These are phyloP conservation scores for Colletotrichum sp. DNA, from an alignment of 2,329 filamentous ascomycete genomes.

Conservation along the genomic window DNA sequence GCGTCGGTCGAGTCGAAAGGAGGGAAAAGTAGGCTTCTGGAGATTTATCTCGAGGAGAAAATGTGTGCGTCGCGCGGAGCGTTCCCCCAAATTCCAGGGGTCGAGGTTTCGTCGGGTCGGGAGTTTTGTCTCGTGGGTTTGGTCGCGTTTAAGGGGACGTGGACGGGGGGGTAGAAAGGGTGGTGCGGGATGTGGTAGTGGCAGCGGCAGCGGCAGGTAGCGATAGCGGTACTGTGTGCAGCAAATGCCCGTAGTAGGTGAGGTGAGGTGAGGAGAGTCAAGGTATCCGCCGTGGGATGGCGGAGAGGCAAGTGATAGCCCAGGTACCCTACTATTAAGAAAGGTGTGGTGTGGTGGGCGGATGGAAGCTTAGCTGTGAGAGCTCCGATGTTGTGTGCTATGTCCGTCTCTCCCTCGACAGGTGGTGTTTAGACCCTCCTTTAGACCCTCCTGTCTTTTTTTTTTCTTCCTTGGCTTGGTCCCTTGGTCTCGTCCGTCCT, in stretches of 20 bases:
- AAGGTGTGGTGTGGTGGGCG: background rate
- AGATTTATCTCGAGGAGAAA: background rate
- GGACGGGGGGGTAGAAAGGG: background rate
- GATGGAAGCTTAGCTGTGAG: background rate
- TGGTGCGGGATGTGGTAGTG: background rate
- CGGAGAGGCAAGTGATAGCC: background rate
- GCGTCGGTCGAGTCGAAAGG: background rate
- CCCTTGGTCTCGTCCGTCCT: background rate
- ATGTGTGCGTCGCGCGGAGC: background rate
- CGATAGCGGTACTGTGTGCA: background rate
- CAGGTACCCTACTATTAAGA: background rate
- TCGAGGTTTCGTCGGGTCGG: background rate
- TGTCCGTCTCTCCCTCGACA: background rate
- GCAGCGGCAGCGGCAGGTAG: background rate
- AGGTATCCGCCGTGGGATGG: background rate
- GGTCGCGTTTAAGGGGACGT: background rate
- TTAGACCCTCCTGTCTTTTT: background rate
- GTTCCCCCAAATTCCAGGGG: background rate
- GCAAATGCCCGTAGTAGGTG: background rate
- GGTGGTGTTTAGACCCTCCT: background rate
- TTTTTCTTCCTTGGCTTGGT: background rate
- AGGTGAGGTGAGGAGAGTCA: background rate
- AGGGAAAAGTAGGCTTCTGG: background rate
- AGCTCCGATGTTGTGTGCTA: background rate
- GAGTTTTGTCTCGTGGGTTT: conserved; percentile 2